A percentile compares a stretch with the other conserved stretches of the same genome.
Evolutionary conservation across 306 rosid genomes (phyloP).

Genomic region (Prunus kanzakura): DNA sequence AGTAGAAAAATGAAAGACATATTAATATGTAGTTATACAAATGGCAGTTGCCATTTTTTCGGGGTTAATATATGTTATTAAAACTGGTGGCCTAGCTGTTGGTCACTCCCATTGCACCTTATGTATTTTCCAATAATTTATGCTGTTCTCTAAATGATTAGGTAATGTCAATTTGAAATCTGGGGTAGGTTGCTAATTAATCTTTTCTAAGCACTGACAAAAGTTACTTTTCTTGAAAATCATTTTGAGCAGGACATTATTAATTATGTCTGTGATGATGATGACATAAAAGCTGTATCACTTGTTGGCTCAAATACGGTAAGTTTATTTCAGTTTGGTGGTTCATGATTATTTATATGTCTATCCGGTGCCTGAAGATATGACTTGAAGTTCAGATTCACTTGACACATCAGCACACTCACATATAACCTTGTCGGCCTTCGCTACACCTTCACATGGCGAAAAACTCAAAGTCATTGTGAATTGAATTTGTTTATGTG

Average conservation of each 20-base stretch:
- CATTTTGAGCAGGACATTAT: slow-evolving; percentile 49
- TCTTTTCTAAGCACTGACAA: slow-evolving; percentile 15
- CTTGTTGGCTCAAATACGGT: slow-evolving; percentile 52
- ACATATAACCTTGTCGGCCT: neutral
- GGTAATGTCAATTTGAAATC: neutral
- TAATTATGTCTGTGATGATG: slow-evolving; percentile 61
- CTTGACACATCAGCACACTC: neutral
- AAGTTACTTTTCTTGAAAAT: slow-evolving; percentile 8
- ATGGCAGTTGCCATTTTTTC: too few relatives aligned
- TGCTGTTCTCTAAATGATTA: neutral
- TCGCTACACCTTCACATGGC: neutral
- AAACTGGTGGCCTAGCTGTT: neutral
- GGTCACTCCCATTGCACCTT: neutral
- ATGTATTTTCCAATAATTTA: neutral
- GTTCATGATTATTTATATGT: slow-evolving; percentile 1
- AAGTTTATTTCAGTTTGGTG: slow-evolving; percentile 34
- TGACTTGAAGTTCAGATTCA: slow-evolving; percentile 2
- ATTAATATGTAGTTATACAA: neutral
- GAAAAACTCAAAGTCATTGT: neutral
- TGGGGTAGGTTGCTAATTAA: neutral
- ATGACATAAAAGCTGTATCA: slow-evolving; percentile 65
- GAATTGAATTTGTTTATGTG: neutral
- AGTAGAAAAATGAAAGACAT: neutral
- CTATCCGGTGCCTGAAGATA: neutral
- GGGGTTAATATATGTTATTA: neutral